Evolutionary conservation across 345 rosid species (phyloP).

Genomic region (Combretum micranthum): DNA sequence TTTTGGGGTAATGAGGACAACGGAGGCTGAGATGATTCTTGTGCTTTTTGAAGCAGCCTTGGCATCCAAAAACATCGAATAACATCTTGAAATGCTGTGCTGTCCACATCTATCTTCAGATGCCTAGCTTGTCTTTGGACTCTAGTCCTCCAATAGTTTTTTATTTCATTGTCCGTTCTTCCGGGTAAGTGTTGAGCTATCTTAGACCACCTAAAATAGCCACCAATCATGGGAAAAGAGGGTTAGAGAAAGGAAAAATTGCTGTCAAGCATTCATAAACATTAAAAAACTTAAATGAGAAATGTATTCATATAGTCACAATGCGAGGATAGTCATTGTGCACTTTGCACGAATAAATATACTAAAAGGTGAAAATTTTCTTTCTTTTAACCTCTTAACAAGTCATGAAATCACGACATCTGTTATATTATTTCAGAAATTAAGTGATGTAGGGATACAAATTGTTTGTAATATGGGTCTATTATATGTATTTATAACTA

Average conservation of each 20-base stretch:
- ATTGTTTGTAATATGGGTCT: too few species aligned
- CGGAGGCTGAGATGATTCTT: conserved; percentile 14
- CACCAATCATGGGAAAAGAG: not conserved
- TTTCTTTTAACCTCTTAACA: too few species aligned
- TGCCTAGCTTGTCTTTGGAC: conserved; percentile 59
- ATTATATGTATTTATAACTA: too few species aligned
- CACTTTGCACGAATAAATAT: too few species aligned
- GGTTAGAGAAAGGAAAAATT: not conserved
- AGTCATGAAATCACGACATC: too few species aligned
- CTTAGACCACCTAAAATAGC: conserved; percentile 51
- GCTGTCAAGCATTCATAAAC: not conserved
- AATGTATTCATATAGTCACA: too few species aligned
- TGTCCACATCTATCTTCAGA: conserved; percentile 50
- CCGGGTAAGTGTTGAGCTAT: conserved; percentile 73
- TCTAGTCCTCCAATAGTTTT: conserved; percentile 76
- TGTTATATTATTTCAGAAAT: too few species aligned
- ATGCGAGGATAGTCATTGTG: too few species aligned
- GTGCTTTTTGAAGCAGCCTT: conserved; percentile 34
- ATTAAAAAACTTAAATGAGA: not conserved
- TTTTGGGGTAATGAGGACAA: conserved; percentile 1
- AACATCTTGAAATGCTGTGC: conserved; percentile 42
- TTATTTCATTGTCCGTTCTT: conserved; percentile 71
- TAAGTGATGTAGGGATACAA: too few species aligned
- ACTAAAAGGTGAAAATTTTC: too few species aligned
- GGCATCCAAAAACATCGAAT: conserved; percentile 52